Evolutionary conservation across 805 yeast species (phyloP), one percentile per base, ranked within the genome.

Genomic region (Pichia heedii): DNA sequence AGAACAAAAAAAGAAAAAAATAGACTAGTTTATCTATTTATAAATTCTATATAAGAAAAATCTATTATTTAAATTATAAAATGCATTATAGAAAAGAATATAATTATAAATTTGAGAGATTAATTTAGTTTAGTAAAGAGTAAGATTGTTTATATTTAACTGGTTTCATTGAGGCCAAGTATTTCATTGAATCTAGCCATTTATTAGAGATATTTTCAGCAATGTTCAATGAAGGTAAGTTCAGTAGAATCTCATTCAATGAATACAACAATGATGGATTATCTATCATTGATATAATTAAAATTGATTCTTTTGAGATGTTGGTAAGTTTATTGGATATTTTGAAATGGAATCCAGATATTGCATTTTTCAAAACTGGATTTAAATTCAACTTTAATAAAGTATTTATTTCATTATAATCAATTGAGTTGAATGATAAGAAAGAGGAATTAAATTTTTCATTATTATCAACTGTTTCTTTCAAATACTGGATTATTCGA

Each of bases 111-210:
- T n/a, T n/a, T n/a, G n/a, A n/a, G n/a, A n/a, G n/a, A n/a, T n/a
- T n/a, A n/a, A n/a, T n/a, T 29, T 29, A 16, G 20, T 44, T 44
- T 9, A 44, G 29, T 24, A 44, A 33, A 16, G 40, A 22, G 15
- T 36, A 44, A 20, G 47, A 22, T 13, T 35, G 18, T 5, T 39
- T 33, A 9, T 18, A n/a, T 11, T 39, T 24, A 3, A 40, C 22
- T 7, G 47, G 43, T 36, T 44, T 44, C 2, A 40, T 33, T 2
- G 41, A 9, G 3, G 37, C 12, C 9, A 40, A 4, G 2, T 15
- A 7, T 15, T 21, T 12, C n/a, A 44, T 20, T 3, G n/a, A 4
- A 4, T 36, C 29, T 3, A 10, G 4, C 43, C 43, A 44, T 2
- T 20, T 8, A 4, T 20, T 32, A 3, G 40, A 21, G 13, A 44